phyloP scores from a whole-genome alignment of 306 rosid genomes.

The Boehmeria nivea region DNA sequence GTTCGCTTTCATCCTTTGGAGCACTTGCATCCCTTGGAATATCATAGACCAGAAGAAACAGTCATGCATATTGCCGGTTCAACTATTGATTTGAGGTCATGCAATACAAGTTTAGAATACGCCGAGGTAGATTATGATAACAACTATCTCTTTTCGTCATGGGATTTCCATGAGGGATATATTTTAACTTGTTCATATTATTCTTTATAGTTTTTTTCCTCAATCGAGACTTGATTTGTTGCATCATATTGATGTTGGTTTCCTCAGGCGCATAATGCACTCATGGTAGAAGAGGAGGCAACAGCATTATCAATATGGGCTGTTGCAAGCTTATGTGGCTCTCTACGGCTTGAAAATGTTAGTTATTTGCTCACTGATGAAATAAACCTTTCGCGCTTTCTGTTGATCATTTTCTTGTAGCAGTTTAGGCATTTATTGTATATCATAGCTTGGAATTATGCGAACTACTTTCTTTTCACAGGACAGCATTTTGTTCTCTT shows the following conservation, averaged over 20 bases:
- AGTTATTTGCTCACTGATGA: conserved; percentile 29
- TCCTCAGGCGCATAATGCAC: conserved; percentile 70
- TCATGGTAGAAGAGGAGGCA: conserved; percentile 90
- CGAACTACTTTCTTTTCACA: neutral
- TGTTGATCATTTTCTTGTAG: neutral
- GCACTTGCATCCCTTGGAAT: conserved; percentile 56
- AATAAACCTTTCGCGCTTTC: neutral
- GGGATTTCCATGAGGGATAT: no score
- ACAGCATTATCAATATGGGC: conserved; percentile 88
- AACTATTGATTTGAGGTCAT: conserved; percentile 63
- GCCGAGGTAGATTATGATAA: conserved; percentile 59
- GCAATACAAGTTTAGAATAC: conserved; percentile 50
- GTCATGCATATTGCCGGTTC: conserved; percentile 48
- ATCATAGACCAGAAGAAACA: conserved; percentile 46
- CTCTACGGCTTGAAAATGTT: conserved; percentile 93
- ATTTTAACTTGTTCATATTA: conserved; percentile 1
- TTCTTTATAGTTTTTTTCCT: conserved; percentile 8
- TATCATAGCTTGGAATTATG: neutral
- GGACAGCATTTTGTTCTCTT: neutral
- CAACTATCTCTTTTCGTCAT: no score
- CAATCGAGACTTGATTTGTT: conserved; percentile 3
- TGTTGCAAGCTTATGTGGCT: conserved; percentile 88
- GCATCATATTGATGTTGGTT: conserved; percentile 28
- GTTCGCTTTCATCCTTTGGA: conserved; percentile 70
- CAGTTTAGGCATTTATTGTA: neutral